Evolutionary conservation across 345 rosid species (phyloP).

Genomic region (Rhizophora apiculata): DNA sequence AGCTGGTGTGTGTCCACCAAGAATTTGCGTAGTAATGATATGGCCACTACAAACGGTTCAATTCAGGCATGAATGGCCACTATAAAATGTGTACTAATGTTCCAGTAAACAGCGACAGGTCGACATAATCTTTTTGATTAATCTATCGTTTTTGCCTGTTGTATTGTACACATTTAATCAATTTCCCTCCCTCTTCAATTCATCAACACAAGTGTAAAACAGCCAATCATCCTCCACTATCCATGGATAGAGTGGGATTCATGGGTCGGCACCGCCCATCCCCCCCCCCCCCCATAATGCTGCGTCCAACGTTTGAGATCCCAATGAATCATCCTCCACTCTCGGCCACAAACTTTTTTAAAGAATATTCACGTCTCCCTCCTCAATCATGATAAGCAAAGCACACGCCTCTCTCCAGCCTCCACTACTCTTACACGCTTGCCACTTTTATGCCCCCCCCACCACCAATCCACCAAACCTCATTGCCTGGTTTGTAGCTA

Average conservation of each 20-base stretch:
- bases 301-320: constrained; percentile 9
- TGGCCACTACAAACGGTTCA: too few relatives aligned
- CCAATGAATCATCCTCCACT: background rate
- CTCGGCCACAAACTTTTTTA: constrained; percentile 12
- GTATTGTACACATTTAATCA: background rate
- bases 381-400: constrained; percentile 9
- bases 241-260: constrained; percentile 18
- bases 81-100: too few relatives aligned
- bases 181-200: background rate
- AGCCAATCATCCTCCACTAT: constrained; percentile 17
- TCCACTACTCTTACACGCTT: constrained; percentile 26
- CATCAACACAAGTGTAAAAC: background rate
- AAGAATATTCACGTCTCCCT: constrained; percentile 1
- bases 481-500: constrained; percentile 1
- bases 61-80: too few relatives aligned
- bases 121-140: too few relatives aligned
- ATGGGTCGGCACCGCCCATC: constrained; percentile 24
- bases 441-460: constrained; percentile 3
- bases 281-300: background rate
- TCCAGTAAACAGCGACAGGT: too few relatives aligned
- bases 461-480: constrained; percentile 1
- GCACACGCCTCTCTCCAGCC: constrained; percentile 17
- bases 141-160: too few relatives aligned
- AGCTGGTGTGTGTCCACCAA: too few relatives aligned
- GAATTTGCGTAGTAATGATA: too few relatives aligned